Base-by-base conservation (phyloP, 371 early-diverging fungal species). In the Saksenaea vasiformis region DNA sequence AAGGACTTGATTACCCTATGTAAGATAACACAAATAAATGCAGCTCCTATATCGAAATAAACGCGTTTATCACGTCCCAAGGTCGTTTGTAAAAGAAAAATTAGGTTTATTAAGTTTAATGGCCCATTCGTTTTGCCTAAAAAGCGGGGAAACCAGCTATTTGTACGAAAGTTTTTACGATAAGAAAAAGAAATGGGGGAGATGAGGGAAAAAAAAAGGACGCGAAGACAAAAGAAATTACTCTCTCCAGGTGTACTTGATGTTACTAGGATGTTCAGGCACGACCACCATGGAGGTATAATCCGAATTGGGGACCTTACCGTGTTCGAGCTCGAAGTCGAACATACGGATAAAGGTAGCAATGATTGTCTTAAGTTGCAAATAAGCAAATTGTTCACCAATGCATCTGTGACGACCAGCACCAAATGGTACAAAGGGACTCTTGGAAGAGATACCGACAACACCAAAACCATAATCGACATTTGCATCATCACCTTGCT, bases 381-480 rank as follows among this genome's bases (percentile, higher is more conserved):
- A 74, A 70, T 93, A 97, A 9, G 96, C 97, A 82, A 98, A 98
- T 61, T 90, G 85, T 71, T 98, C 98, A 63, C 98, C 98, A 76
- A 98, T 98, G 85, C 98, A 98, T 65, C 98, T 88, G 85, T 98
- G 98, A 69, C 98, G 93, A 54, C 89, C 98, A 36, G 97, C 98
- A 69, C 98, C 98, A 78, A 98, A 98, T 26, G 98, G 98, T 72
- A 98, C 83, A 77, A 90, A 96, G 54, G 94, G 91, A 61, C 88
- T 89, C 65, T 88, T 82, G 47, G 82, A 82, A 39, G 89, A 86
- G 22, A 87, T 83, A 61, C 87, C 88, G 68, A 94, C 80, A 79
- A 88, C 83, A 79, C 96, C 94, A 83, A 91, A 90, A 64, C 96
- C 89, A 79, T 91, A 89, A 68, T 95, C 95, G 22, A 89, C 79